Conservation (phyloP, 768 basidiomycete genomes). For the Pulveroboletus sp. region DNA sequence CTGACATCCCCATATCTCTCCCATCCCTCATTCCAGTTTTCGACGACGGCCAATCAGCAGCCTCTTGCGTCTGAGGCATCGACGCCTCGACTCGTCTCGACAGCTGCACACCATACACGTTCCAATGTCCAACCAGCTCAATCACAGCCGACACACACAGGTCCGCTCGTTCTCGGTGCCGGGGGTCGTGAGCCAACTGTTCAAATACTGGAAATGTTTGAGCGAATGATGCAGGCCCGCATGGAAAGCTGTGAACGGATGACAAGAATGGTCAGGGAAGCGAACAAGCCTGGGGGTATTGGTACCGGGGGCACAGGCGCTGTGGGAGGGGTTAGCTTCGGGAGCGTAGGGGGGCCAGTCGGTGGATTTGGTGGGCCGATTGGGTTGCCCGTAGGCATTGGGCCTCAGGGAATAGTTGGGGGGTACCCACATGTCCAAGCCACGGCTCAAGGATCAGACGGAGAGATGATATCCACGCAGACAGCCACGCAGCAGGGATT, state of each 20-base stretch:
- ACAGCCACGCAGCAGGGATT: slow-evolving; percentile 21
- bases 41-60: slow-evolving; percentile 10
- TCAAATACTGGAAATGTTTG: slow-evolving; percentile 61
- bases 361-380: slow-evolving; percentile 29
- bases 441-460: slow-evolving; percentile 3
- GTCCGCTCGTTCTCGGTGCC: slow-evolving; percentile 27
- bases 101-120: slow-evolving; percentile 10
- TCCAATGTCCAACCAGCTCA: slow-evolving; percentile 9
- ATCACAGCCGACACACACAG: slow-evolving; percentile 11
- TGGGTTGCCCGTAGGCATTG: slow-evolving; percentile 19
- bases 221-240: slow-evolving; percentile 65
- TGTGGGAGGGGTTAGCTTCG: slow-evolving; percentile 10
- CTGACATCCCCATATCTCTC: slow-evolving; percentile 31
- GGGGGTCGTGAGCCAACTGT: slow-evolving; percentile 38
- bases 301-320: slow-evolving; percentile 6
- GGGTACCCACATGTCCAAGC: slow-evolving; percentile 12
- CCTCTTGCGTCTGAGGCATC: slow-evolving; percentile 9
- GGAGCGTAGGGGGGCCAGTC: slow-evolving; percentile 27
- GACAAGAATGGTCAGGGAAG: slow-evolving; percentile 46
- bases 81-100: slow-evolving; percentile 7
- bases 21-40: slow-evolving; percentile 28
- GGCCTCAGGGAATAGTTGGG: slow-evolving; percentile 18
- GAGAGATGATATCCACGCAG: slow-evolving; percentile 13
- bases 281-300: slow-evolving; percentile 21
- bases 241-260: slow-evolving; percentile 74